A percentile compares a stretch with the other conserved stretches of the same genome.
Evolutionary conservation across 2,329 filamentous ascomycete species (phyloP).

Genomic region (Madurella fahalii): DNA sequence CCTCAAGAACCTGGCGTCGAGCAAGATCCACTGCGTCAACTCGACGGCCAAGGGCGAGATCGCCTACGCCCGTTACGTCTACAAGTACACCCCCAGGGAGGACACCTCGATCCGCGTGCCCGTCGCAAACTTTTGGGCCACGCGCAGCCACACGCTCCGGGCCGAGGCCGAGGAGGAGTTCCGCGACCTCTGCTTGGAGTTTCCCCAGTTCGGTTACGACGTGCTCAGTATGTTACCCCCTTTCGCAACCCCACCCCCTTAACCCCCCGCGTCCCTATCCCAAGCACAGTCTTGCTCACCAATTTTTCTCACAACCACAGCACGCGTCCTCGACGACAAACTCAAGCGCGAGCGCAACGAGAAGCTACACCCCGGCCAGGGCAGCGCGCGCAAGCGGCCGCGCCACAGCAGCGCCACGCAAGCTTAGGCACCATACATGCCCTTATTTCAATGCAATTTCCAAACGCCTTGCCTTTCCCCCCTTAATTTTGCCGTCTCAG

Average conservation of each 20-base stretch:
- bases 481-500: too few relatives aligned
- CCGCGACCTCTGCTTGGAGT: constrained; percentile 78
- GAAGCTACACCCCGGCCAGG: constrained; percentile 49
- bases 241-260: too few relatives aligned
- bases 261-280: too few relatives aligned
- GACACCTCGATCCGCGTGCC: constrained; percentile 74
- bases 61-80: constrained; percentile 85
- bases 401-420: constrained; percentile 42
- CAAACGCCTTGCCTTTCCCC: too few relatives aligned
- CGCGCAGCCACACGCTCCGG: constrained; percentile 71
- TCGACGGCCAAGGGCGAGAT: constrained; percentile 88
- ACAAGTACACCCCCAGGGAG: constrained; percentile 66
- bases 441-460: too few relatives aligned
- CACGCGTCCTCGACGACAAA: constrained; percentile 62
- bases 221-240: constrained; percentile 64
- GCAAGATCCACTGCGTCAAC: constrained; percentile 89
- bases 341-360: constrained; percentile 60
- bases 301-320: constrained; percentile 33
- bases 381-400: constrained; percentile 54
- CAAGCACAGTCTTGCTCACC: constrained; percentile 17
- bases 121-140: constrained; percentile 88
- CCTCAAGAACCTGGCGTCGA: constrained; percentile 73
- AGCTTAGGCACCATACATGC: constrained; percentile 2
- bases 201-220: constrained; percentile 88
- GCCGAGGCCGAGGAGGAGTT: constrained; percentile 86